Evolutionary conservation across 169 alveolate species (phyloP).

Genomic region (Eimeria maxima): DNA sequence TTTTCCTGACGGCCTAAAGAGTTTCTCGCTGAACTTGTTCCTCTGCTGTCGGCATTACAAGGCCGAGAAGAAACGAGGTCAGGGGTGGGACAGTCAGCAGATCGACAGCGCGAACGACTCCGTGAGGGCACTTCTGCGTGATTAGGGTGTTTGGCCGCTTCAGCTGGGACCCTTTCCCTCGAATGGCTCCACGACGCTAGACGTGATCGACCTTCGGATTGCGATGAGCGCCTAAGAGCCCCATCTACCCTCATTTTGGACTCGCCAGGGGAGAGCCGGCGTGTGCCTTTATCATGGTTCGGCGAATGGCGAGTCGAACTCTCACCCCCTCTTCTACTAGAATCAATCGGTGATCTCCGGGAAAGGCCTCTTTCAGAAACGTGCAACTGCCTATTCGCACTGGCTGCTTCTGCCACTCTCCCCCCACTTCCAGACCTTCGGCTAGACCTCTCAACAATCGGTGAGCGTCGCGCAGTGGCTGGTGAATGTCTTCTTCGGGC

Average conservation of each 20-base stretch:
- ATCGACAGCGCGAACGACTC: conserved; percentile 21
- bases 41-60: conserved; percentile 16
- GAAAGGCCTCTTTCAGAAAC: not conserved
- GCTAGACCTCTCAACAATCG: not conserved
- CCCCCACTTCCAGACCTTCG: conserved; percentile 51
- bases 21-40: not conserved
- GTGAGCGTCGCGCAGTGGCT: conserved; percentile 29
- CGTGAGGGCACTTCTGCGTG: conserved; percentile 27
- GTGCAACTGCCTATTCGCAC: conserved; percentile 10
- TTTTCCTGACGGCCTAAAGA: conserved; percentile 27
- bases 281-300: not conserved
- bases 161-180: not conserved
- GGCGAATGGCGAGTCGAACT: conserved; percentile 37
- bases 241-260: conserved; percentile 52
- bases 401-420: not conserved
- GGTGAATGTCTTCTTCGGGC: not conserved
- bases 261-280: conserved; percentile 17
- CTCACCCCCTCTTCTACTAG: not conserved
- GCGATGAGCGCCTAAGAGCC: not conserved
- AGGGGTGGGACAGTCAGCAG: conserved; percentile 76
- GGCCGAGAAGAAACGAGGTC: conserved; percentile 66
- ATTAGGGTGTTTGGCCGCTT: not conserved
- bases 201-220: not conserved
- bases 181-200: conserved; percentile 21
- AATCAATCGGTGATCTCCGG: conserved; percentile 2